Evolutionary conservation across 345 rosid species (phyloP).

Genomic region (Cardamine chenopodiifolia): DNA sequence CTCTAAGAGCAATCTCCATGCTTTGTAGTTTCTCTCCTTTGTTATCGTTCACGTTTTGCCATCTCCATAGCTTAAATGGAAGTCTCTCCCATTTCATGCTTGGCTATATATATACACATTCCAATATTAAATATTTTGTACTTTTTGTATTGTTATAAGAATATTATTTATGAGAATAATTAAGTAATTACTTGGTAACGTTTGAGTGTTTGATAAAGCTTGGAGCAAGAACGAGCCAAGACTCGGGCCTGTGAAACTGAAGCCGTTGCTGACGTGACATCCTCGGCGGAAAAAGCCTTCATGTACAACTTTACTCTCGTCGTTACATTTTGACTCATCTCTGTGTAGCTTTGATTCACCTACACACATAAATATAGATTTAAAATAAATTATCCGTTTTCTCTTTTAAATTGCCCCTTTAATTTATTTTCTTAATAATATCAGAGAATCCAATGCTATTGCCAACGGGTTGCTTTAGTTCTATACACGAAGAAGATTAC

Average conservation of each 20-base stretch:
- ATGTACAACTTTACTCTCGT: constrained; percentile 65
- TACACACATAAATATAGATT: constrained; percentile 14
- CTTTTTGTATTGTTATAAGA: background rate
- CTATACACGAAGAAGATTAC: background rate
- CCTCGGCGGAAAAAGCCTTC: constrained; percentile 61
- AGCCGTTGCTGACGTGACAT: constrained; percentile 50
- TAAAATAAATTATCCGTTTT: background rate
- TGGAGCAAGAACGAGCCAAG: constrained; percentile 47
- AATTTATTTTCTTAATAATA: background rate
- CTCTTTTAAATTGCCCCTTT: no score
- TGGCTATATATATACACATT: constrained; percentile 49
- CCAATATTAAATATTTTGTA: constrained; percentile 14
- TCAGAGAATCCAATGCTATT: constrained; percentile 29
- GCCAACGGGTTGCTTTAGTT: constrained; percentile 24
- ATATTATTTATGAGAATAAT: background rate
- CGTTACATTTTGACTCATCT: constrained; percentile 55
- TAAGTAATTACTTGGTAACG: constrained; percentile 52
- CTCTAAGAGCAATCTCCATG: constrained; percentile 62
- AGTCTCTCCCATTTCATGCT: constrained; percentile 81
- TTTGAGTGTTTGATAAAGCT: constrained; percentile 56
- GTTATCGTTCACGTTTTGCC: constrained; percentile 46
- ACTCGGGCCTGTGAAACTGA: constrained; percentile 66
- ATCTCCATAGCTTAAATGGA: constrained; percentile 57
- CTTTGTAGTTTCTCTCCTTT: constrained; percentile 58
- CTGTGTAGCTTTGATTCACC: constrained; percentile 62